phyloP scores from a whole-genome alignment of 495 filamentous ascomycete species.

The Copromyces sp. region DNA sequence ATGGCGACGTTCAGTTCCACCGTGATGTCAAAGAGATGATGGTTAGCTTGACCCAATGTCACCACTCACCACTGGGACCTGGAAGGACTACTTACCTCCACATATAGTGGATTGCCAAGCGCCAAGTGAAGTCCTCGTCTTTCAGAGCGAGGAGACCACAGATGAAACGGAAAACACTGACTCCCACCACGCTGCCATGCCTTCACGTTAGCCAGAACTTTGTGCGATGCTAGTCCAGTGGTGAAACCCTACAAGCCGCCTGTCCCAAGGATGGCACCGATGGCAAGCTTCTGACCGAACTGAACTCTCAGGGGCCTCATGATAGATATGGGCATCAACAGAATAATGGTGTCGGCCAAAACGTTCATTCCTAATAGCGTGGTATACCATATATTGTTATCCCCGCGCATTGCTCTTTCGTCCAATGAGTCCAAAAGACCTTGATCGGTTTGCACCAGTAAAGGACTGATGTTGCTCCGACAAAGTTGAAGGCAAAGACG shows the following conservation, averaged over 20 bases:
- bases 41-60: not conserved
- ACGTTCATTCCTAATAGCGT: conserved; percentile 9
- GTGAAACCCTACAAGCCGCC: conserved; percentile 14
- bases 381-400: conserved; percentile 3
- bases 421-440: conserved; percentile 3
- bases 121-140: conserved; percentile 4
- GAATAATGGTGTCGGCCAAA: conserved; percentile 7
- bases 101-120: conserved; percentile 10
- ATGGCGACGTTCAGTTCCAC: conserved; percentile 17
- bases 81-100: conserved; percentile 9
- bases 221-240: not conserved
- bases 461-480: conserved; percentile 9
- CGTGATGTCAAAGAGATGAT: not conserved
- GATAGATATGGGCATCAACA: conserved; percentile 9
- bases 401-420: conserved; percentile 3
- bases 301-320: conserved; percentile 6
- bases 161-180: conserved; percentile 13
- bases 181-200: conserved; percentile 8
- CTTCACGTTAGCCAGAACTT: not conserved
- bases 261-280: conserved; percentile 11
- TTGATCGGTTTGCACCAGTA: conserved; percentile 12
- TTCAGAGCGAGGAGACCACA: not conserved
- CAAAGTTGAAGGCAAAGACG: conserved; percentile 4
- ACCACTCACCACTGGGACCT: not conserved
- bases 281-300: conserved; percentile 7